Percentiles rank a stretch among this genome's conserved stretches.
phyloP scores from a whole-genome alignment of 2,329 filamentous ascomycete species.

The Trichoderma atrobrunneum region DNA sequence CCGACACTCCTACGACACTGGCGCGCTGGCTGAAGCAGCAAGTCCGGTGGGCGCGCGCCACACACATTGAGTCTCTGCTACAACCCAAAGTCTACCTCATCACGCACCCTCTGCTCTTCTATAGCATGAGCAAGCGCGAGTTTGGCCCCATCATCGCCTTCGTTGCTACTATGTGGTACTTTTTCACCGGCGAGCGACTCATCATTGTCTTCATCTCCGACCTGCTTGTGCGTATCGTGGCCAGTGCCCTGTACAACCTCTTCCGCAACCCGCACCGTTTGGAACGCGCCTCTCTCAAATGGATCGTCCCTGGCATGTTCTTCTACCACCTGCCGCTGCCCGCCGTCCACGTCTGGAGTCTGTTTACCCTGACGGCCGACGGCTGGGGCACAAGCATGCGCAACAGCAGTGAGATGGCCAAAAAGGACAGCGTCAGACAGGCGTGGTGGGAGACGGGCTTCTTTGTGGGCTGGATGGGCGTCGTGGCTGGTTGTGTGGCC shows the following conservation, averaged over 20 bases:
- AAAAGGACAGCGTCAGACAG: constrained; percentile 22
- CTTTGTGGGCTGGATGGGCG: constrained; percentile 27
- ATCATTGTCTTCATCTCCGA: constrained; percentile 23
- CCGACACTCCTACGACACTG: constrained; percentile 27
- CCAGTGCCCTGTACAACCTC: constrained; percentile 24
- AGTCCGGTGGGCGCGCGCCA: constrained; percentile 27
- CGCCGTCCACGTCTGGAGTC: constrained; percentile 27
- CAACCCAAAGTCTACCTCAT: constrained; percentile 27
- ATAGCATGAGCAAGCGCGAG: constrained; percentile 26
- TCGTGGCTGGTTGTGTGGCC: constrained; percentile 21
- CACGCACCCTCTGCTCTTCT: constrained; percentile 28
- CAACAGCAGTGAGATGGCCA: constrained; percentile 21
- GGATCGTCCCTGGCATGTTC: constrained; percentile 26
- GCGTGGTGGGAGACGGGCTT: constrained; percentile 28
- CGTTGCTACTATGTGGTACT: constrained; percentile 25
- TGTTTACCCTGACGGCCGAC: constrained; percentile 27
- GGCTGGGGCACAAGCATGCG: constrained; percentile 29
- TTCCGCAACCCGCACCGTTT: constrained; percentile 27
- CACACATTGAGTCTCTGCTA: constrained; percentile 27
- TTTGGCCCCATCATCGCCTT: constrained; percentile 24
- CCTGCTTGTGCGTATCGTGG: constrained; percentile 20
- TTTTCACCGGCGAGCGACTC: constrained; percentile 23
- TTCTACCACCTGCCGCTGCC: constrained; percentile 28
- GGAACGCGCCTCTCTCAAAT: constrained; percentile 18
- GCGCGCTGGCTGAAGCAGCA: constrained; percentile 28